Evolutionary conservation across 352 stramenopile genomes (phyloP), one percentile per base, ranked within the genome.

Genomic region (Phytophthora ohioensis): DNA sequence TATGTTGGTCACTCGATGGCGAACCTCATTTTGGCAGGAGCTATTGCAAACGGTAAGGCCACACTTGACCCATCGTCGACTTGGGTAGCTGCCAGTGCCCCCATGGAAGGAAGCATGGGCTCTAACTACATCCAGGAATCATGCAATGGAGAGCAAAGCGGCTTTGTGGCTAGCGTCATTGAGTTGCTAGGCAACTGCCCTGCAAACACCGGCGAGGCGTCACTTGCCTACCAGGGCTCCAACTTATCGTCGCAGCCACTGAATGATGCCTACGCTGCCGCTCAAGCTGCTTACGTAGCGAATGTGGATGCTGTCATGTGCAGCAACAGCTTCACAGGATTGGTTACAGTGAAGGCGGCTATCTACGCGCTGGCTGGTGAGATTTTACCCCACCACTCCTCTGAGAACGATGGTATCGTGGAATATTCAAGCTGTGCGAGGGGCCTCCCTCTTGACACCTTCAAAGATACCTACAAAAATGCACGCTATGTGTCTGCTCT

Each of bases 1-100:
- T 66, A 89, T 36, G 55, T 93, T 1, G 75, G 66, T 2, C 83
- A 93, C 57, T 93, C 83, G 17, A 89, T 91, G 82, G 85, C 68
- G 5, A 91, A 87, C 59, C 61, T 91, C 9, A 78, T 84, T 38
- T 34, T 91, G 12, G 69, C 61, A 0, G 74, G 78, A 27, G 84
- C 85, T 2, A 71, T 89, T 46, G 78, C 78, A 9, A 67, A 59
- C 13, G 59, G 67, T 6, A 69, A 72, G 41, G 79, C 67, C 34
- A 69, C 39, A 10, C 53, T 90, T 9, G 77, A 73, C 9, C 32
- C 61, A 11, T 80, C 76, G 1, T 69, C 79, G 10, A 59, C 66
- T 32, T 86, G 79, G 79, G 62, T 86, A 5, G 73, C 72, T 41
- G 36, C 75, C 11, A 86, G 79, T 15, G 57, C 65, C 15, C 79